phyloP scores from a whole-genome alignment of 345 rosid genomes.

The Citrus sp. region DNA sequence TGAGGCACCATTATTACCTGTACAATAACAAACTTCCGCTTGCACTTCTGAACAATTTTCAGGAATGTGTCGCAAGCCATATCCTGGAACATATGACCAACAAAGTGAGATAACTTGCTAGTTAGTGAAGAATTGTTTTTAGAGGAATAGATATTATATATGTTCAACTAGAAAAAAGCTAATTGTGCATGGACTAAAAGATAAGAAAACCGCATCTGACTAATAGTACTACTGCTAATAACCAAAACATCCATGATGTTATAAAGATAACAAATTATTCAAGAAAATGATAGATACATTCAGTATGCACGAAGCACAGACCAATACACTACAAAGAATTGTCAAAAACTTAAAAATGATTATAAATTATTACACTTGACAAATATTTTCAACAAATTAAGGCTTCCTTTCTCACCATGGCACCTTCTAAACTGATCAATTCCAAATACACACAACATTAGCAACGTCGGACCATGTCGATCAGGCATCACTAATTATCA shows the following conservation, averaged over 20 bases:
- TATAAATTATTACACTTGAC: background rate
- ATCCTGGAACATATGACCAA: slow-evolving; percentile 51
- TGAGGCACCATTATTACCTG: slow-evolving; percentile 51
- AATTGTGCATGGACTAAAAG: background rate
- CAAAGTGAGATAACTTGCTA: background rate
- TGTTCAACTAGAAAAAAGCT: background rate
- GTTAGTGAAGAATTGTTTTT: background rate
- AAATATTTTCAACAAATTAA: background rate
- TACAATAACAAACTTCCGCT: slow-evolving; percentile 85
- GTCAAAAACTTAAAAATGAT: background rate
- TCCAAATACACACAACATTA: background rate
- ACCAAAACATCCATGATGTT: background rate
- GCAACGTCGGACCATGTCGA: background rate
- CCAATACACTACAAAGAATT: background rate
- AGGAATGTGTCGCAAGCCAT: slow-evolving; percentile 99
- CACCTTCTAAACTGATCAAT: background rate
- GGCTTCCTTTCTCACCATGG: background rate
- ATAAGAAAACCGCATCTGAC: background rate
- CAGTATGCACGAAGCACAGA: background rate
- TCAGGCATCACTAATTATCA: background rate
- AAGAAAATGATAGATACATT: background rate
- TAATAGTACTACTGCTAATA: background rate
- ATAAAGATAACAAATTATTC: background rate
- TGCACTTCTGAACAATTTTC: slow-evolving; percentile 99
- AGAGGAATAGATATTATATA: background rate